These are phyloP conservation scores for Microbotryum violaceum DNA, from an alignment of 1,284 basidiomycete genomes.

Conservation along the genomic window DNA sequence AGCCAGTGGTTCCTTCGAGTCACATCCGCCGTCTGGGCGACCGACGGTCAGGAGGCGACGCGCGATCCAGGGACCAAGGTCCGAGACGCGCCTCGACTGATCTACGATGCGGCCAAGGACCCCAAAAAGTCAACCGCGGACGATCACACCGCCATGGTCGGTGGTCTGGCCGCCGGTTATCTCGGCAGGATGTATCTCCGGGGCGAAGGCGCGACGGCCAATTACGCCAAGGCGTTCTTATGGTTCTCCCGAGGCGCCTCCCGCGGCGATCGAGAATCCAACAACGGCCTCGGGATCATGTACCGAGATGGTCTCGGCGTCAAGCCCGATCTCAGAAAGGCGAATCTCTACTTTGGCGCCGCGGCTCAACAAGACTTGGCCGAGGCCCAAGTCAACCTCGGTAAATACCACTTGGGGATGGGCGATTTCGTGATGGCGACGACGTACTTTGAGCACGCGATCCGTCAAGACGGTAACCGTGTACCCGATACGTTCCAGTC, in stretches of 20 bases:
- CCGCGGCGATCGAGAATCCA: slow-evolving; percentile 71
- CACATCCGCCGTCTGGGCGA: slow-evolving; percentile 71
- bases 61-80: slow-evolving; percentile 6
- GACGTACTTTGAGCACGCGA: slow-evolving; percentile 68
- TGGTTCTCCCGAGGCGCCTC: slow-evolving; percentile 78
- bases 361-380: slow-evolving; percentile 78
- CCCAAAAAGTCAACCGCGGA: slow-evolving; percentile 29
- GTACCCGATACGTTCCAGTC: slow-evolving; percentile 70
- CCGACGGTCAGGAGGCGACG: slow-evolving; percentile 21
- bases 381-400: slow-evolving; percentile 84
- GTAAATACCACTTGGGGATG: slow-evolving; percentile 63
- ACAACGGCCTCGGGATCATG: slow-evolving; percentile 85
- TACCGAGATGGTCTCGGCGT: slow-evolving; percentile 79
- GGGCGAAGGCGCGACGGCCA: slow-evolving; percentile 76
- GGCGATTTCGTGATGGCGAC: slow-evolving; percentile 59
- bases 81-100: slow-evolving; percentile 44
- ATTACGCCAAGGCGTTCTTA: slow-evolving; percentile 69
- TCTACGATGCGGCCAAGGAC: slow-evolving; percentile 36
- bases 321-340: slow-evolving; percentile 49
- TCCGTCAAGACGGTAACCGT: slow-evolving; percentile 55
- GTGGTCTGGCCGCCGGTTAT: slow-evolving; percentile 71
- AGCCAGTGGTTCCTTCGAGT: slow-evolving; percentile 72
- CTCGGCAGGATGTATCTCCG: slow-evolving; percentile 88
- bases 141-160: slow-evolving; percentile 56
- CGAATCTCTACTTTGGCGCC: slow-evolving; percentile 60